Evolutionary conservation across 805 yeast species (phyloP), one percentile per base, ranked within the genome.

Genomic region (Ogataea saltuana): DNA sequence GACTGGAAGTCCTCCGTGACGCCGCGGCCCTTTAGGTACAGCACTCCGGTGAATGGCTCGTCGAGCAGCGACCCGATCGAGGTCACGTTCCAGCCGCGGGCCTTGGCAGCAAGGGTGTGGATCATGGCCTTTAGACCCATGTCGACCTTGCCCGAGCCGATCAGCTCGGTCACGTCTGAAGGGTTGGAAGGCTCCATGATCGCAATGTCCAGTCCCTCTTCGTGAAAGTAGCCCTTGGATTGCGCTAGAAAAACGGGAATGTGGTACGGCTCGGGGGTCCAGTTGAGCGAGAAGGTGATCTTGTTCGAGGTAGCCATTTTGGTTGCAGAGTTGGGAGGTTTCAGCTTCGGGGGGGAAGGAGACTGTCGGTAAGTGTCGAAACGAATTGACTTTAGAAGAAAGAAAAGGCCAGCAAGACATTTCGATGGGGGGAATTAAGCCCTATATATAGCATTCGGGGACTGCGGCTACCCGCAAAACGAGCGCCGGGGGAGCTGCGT

Each of bases 111-210:
- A 45, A 76, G 61, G 4, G 81, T 76, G 53, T 76, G 81, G 51
- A 76, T 75, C 81, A 76, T 76, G 33, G 81, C 81, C 56, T 76
- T 76, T 48, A 76, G 64, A 11, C 81, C 81, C 78, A 76, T 74
- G 60, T 76, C 81, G 37, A 75, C 67, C 49, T 76, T 76, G 22
- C 81, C 81, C 1, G 76, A 68, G 6, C 81, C 81, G 57, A 76
- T 72, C 47, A 76, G 63, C 46, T 76, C 80, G 20, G 81, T 76
- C 33, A 76, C 81, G 57, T 76, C 81, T 11, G 79, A 73, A 17
- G 81, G 81, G 50, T 76, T 75, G 32, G 78, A 69, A 39, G 81
- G 81, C 55, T 76, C 80, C 49, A 76, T 57, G 40, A 76, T 68
- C 8, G 81, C 75, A 43, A 76, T 63, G 44, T 74, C 78, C 35